Conservation (phyloP, 441 rosid species). For the Melastoma candidum region DNA sequence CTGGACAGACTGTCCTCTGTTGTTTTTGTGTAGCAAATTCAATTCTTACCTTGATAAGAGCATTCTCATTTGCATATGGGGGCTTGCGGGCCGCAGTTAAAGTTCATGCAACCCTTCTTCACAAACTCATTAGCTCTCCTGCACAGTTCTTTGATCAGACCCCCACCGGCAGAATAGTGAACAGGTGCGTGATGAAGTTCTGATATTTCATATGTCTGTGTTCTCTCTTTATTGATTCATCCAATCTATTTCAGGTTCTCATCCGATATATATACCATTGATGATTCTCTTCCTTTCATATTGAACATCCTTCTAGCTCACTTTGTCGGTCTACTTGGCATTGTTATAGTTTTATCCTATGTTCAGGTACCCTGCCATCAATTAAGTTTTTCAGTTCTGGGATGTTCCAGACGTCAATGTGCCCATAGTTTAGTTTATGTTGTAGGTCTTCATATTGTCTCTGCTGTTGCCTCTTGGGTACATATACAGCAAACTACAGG, state of each 20-base stretch:
- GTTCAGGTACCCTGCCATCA: conserved; percentile 56
- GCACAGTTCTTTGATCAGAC: conserved; percentile 89
- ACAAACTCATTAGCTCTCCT: conserved; percentile 76
- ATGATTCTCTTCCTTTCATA: conserved; percentile 96
- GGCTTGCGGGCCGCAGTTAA: conserved; percentile 75
- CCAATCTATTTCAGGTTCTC: conserved; percentile 53
- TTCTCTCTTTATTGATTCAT: conserved; percentile 3
- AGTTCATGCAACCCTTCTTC: conserved; percentile 63
- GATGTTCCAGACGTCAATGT: conserved; percentile 3
- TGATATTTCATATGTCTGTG: background rate
- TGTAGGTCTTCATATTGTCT: conserved; percentile 75
- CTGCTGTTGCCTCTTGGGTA: conserved; percentile 92
- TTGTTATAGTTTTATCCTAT: conserved; percentile 69
- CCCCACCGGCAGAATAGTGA: conserved; percentile 92
- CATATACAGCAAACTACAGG: conserved; percentile 91
- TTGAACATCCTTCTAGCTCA: conserved; percentile 94
- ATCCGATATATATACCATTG: conserved; percentile 95
- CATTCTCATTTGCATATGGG: conserved; percentile 95
- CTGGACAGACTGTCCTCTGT: conserved; percentile 69
- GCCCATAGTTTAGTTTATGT: background rate
- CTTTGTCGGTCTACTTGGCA: conserved; percentile 87
- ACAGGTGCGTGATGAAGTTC: conserved; percentile 43
- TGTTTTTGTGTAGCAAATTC: conserved; percentile 71
- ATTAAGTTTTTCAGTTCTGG: conserved; percentile 1
- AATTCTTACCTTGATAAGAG: conserved; percentile 67